Base-by-base conservation (phyloP, 2,329 filamentous ascomycete species). In the Sporothrix schenckii region DNA sequence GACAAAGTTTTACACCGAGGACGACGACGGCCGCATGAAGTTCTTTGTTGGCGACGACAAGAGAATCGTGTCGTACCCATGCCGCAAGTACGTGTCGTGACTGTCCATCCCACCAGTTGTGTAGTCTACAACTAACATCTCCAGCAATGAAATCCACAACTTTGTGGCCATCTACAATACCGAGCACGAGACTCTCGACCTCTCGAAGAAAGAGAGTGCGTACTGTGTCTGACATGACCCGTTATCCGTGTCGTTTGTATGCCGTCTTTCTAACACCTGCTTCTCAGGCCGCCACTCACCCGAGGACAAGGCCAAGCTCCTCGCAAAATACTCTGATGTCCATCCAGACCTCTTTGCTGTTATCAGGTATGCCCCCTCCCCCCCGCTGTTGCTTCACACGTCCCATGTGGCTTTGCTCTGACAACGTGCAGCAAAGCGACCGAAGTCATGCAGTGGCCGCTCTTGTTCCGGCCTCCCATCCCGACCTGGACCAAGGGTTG, bases 181-280 rank as follows among this genome's bases (percentile, higher is more conserved):
- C 7, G 61, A 52, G 27, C 61, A 52, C 27, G 61, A 66, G 44
- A 50, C 61, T 5, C 19, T 66, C 16, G 61, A 66, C 21, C 61
- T 66, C 13, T 66, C 61, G 3, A 66, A 66, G 44, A 66, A 66
- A 13, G 61, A 66, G 61, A 66, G 61, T 66, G 50, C n/a, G 61
- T 49, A 60, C 11, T 13, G 4, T 7, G 6, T 10, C n/a, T 9
- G 7, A 10, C 50, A 24, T 21, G 7, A 9, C 4, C 34, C 21
- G 13, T 19, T 1, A 21, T 24, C 21, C 1, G n/a, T 53, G 5
- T 53, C n/a, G 10, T 53, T 53, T 54, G 4, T 54, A 4, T 54
- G 14, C 52, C 11, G n/a, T 60, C 41, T 13, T n/a, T n/a, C 21
- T 21, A 21, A 39, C 39, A 41, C 21, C 14, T 24, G 34, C 34